A percentile compares a stretch with the other conserved stretches of the same genome.
phyloP scores from a whole-genome alignment of 1,284 basidiomycete species.

The Coniferiporia weirii region DNA sequence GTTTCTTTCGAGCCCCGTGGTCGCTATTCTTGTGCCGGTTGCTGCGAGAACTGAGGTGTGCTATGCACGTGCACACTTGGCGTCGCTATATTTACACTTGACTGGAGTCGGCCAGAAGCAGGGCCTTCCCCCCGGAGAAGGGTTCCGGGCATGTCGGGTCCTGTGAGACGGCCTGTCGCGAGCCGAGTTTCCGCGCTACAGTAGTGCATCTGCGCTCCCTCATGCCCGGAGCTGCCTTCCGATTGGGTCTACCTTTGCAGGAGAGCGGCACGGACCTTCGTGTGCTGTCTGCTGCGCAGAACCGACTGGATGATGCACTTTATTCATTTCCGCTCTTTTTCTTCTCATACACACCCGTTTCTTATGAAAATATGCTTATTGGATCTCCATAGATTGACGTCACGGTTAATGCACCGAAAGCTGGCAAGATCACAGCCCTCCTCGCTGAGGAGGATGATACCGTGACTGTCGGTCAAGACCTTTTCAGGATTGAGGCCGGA shows the following conservation, averaged over 20 bases:
- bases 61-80: no score
- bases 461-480: conserved; percentile 91
- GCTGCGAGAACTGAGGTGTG: background rate
- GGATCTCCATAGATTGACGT: conserved; percentile 78
- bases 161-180: no score
- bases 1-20: conserved; percentile 5
- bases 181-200: no score
- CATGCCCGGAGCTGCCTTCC: no score
- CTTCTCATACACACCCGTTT: background rate
- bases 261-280: no score
- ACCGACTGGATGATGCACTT: background rate
- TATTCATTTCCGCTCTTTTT: conserved; percentile 3
- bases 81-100: no score
- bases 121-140: no score
- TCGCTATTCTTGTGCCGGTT: conserved; percentile 9
- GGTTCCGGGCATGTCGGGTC: no score
- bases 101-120: no score
- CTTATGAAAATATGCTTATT: background rate
- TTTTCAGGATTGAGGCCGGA: conserved; percentile 89
- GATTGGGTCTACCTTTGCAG: no score
- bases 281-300: no score
- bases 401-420: conserved; percentile 88
- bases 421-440: conserved; percentile 85
- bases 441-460: conserved; percentile 92
- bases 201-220: no score